Evolutionary conservation across 2,329 filamentous ascomycete genomes (phyloP).

Genomic region (Penicillium sp.): DNA sequence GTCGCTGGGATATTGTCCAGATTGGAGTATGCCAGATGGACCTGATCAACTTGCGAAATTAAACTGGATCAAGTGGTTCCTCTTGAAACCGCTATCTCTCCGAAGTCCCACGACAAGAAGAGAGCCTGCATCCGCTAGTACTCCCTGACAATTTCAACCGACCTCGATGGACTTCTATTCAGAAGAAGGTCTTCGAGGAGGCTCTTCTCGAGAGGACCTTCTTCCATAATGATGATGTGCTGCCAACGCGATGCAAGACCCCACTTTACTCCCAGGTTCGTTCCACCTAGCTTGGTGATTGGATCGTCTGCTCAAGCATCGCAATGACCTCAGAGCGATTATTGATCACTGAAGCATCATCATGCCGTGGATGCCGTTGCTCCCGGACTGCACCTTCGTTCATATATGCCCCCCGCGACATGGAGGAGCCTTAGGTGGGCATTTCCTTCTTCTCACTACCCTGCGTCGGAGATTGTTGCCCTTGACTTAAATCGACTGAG

Average conservation of each 20-base stretch:
- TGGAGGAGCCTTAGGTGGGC: background rate
- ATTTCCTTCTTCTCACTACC: slow-evolving; percentile 2
- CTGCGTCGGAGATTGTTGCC: background rate
- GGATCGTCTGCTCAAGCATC: slow-evolving; percentile 10
- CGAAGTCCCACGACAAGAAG: background rate
- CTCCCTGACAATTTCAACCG: background rate
- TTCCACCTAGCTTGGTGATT: background rate
- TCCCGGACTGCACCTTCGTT: slow-evolving; percentile 10
- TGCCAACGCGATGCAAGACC: background rate
- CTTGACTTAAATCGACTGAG: background rate
- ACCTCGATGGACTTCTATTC: background rate
- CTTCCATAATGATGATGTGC: slow-evolving; percentile 19
- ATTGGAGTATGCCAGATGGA: background rate
- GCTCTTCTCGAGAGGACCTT: too few relatives aligned
- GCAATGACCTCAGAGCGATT: slow-evolving; percentile 27
- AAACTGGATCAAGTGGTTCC: background rate
- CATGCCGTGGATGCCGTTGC: slow-evolving; percentile 24
- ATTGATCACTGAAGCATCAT: slow-evolving; percentile 24
- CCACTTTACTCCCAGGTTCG: background rate
- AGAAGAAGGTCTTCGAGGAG: too few relatives aligned
- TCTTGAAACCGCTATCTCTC: slow-evolving; percentile 4
- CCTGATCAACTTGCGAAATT: slow-evolving; percentile 2
- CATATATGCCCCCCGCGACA: slow-evolving; percentile 16
- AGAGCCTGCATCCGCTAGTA: background rate
- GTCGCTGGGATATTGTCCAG: background rate